These are phyloP conservation scores for Mucor piriformis DNA, from an alignment of 371 early-diverging fungal species.

Conservation along the genomic window DNA sequence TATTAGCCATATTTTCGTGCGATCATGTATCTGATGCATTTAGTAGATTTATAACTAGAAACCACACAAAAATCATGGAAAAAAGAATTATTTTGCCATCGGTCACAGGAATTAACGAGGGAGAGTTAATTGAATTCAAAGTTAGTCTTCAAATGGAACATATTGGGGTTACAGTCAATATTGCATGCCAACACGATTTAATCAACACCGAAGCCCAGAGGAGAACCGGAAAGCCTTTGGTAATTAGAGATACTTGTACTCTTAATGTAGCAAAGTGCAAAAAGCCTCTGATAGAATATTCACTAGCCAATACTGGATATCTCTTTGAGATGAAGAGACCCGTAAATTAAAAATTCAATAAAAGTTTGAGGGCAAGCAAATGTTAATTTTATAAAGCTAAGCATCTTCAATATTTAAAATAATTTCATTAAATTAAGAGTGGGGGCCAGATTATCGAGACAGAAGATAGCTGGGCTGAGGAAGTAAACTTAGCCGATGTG, in stretches of 20 bases:
- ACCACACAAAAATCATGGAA: neutral
- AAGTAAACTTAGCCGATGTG: too few relatives aligned
- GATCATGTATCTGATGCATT: neutral
- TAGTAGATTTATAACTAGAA: neutral
- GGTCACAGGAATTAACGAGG: neutral
- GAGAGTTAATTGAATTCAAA: neutral
- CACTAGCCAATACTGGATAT: neutral
- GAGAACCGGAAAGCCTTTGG: neutral
- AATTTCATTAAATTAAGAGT: too few relatives aligned
- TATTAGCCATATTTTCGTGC: neutral
- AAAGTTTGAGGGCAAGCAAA: too few relatives aligned
- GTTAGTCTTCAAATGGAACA: neutral
- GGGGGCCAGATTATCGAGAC: too few relatives aligned
- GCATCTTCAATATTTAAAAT: too few relatives aligned
- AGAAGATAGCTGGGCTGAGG: too few relatives aligned
- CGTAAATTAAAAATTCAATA: too few relatives aligned
- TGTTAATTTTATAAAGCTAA: too few relatives aligned
- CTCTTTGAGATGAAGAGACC: too few relatives aligned
- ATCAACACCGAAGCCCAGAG: neutral
- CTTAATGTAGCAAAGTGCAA: neutral
- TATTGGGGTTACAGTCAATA: neutral
- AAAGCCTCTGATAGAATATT: neutral
- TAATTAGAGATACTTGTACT: neutral
- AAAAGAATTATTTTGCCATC: neutral
- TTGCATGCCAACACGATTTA: neutral